A percentile compares a stretch with the other conserved stretches of the same genome.
phyloP scores from a whole-genome alignment of 177 flowering plant species.

The Vitis hybrid region DNA sequence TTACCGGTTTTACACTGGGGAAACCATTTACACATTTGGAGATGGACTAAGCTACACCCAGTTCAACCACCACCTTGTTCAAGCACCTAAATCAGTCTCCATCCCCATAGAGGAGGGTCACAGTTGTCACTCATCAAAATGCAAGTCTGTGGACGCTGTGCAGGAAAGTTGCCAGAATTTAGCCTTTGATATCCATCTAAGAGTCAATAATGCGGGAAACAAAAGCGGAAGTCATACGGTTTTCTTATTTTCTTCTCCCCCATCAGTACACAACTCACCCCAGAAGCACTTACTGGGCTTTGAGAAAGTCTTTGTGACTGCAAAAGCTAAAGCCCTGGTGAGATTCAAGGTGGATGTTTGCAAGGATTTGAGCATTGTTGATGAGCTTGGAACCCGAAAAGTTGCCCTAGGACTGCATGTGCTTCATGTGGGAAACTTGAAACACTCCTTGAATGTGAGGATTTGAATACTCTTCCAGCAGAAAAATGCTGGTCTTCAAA shows the following conservation, averaged over 20 bases:
- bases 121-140: conserved; percentile 47
- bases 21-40: conserved; percentile 70
- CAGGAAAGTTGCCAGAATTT: conserved; percentile 47
- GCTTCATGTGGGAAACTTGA: conserved; percentile 79
- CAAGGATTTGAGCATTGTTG: conserved; percentile 83
- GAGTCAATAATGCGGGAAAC: conserved; percentile 57
- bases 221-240: conserved; percentile 71
- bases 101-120: conserved; percentile 65
- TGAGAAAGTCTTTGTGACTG: conserved; percentile 60
- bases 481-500: background rate
- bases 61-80: conserved; percentile 54
- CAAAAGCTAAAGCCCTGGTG: conserved; percentile 42
- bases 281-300: conserved; percentile 85
- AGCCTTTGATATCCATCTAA: conserved; percentile 59
- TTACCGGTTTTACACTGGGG: conserved; percentile 86
- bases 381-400: conserved; percentile 71
- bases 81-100: conserved; percentile 58
- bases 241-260: conserved; percentile 71
- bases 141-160: conserved; percentile 59
- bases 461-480: conserved; percentile 32
- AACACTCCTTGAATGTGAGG: conserved; percentile 58
- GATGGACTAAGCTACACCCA: conserved; percentile 80
- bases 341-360: conserved; percentile 79
- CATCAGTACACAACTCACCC: conserved; percentile 70
- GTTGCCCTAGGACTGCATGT: conserved; percentile 75